Evolutionary conservation across 176 grass and related monocot species (phyloP).

Genomic region (Coix lacrymajobi): DNA sequence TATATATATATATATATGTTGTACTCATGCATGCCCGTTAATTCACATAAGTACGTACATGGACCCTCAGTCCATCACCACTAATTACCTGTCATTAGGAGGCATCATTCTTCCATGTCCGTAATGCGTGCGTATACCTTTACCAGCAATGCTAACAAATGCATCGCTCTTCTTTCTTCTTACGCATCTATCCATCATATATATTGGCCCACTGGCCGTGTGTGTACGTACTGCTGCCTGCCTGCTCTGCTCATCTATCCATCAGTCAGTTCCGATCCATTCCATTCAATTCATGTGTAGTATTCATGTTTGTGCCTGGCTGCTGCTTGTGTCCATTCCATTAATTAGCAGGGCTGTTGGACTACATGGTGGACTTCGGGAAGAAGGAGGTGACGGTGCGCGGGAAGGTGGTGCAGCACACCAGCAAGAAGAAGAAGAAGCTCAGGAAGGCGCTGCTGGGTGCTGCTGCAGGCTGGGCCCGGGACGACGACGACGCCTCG

Average conservation of each 20-base stretch:
- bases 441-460: neutral
- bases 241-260: no score
- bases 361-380: slow-evolving; percentile 96
- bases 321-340: neutral
- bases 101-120: neutral
- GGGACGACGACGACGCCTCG: slow-evolving; percentile 9
- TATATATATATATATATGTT: no score
- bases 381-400: slow-evolving; percentile 90
- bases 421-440: slow-evolving; percentile 36
- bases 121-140: neutral
- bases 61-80: neutral
- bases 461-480: neutral
- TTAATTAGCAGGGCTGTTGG: slow-evolving; percentile 81
- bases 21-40: neutral
- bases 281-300: no score
- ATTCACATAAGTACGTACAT: neutral
- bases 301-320: neutral
- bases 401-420: slow-evolving; percentile 38
- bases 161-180: neutral
- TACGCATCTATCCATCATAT: neutral
- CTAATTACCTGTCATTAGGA: neutral
- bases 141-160: neutral
- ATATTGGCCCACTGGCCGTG: neutral
- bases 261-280: no score
- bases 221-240: neutral